Base-by-base conservation (phyloP, 1,284 basidiomycete species). In the Coniferiporia sulphurascens region DNA sequence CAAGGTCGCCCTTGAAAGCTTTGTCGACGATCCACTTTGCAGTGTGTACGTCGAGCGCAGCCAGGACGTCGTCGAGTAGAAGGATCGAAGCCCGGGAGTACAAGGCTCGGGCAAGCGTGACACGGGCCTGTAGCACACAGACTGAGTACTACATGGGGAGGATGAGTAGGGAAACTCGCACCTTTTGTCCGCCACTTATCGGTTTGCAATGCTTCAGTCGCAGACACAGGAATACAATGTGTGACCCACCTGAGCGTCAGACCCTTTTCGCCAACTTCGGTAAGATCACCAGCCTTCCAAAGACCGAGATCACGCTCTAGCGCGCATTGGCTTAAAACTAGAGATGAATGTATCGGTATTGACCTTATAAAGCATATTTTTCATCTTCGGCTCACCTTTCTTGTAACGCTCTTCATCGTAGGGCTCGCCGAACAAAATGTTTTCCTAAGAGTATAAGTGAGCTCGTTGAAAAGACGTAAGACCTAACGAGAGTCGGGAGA, bases 281-380 rank as follows among this genome's bases (percentile, higher is more conserved):
- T 80, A 54, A 68, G 43, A 63, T 80, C 78, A 2, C 88, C 87
- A 48, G 87, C 87, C 48, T 87, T 82, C 64, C 89, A 87, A 17
- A 89, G 67, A 27, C 74, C 75, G 4, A 90, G 71, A 65, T 91
- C 88, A 3, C 77, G 78, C 65, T 82, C 78, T 27, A 91, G 72
- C 1, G 77, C 84, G 63, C 87, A 89, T 64, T 85, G 84, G 38
- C 82, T 69, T 15, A 89, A 68, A 21, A 86, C 86, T 76, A 43
- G 71, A 71, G 41, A 77, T 74, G 19, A 51, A 44, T n/a, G 17
- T 52, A 21, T 59, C 17, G 48, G 35, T 19, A 22, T 27, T 2
- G 12, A 7, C 13, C 32, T 21, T 46, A n/a, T 10, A 5, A 49
- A 35, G 12, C 34, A 5, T 38, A 41, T n/a, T 36, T 44, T 19